Conservation (phyloP, 257 asterid species). For the Salvia splendens region DNA sequence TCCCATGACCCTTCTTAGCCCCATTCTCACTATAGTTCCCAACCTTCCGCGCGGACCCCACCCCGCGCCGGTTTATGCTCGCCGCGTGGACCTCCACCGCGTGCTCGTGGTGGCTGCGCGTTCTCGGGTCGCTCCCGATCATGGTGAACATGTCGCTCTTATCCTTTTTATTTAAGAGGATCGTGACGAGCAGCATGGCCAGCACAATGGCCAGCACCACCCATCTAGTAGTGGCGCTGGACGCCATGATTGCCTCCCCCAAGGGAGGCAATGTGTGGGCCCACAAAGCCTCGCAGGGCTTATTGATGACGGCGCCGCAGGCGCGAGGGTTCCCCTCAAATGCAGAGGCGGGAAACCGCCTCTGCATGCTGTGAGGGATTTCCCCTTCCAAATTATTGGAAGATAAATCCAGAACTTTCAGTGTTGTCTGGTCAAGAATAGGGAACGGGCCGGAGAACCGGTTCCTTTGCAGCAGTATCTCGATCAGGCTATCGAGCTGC, state of each 20-base stretch:
- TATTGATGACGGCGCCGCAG: conserved; percentile 56
- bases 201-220: conserved; percentile 56
- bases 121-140: conserved; percentile 48
- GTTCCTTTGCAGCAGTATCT: conserved; percentile 47
- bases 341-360: conserved; percentile 40
- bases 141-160: conserved; percentile 45
- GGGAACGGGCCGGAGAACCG: conserved; percentile 70
- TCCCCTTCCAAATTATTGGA: conserved; percentile 68
- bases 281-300: conserved; percentile 37
- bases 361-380: conserved; percentile 59
- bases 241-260: neutral
- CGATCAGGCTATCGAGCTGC: conserved; percentile 37
- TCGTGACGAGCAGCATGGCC: conserved; percentile 48
- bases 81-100: conserved; percentile 47
- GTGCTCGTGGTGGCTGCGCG: neutral
- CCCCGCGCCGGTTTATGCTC: conserved; percentile 28
- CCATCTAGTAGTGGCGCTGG: conserved; percentile 54
- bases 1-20: conserved; percentile 25
- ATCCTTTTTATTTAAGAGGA: conserved; percentile 48
- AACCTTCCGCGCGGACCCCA: conserved; percentile 32
- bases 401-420: conserved; percentile 42
- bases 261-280: neutral
- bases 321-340: conserved; percentile 58
- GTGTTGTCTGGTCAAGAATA: conserved; percentile 41
- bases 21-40: neutral